Base-by-base conservation (phyloP, 2,329 filamentous ascomycete genomes). In the Pseudogymnoascus sp. region DNA sequence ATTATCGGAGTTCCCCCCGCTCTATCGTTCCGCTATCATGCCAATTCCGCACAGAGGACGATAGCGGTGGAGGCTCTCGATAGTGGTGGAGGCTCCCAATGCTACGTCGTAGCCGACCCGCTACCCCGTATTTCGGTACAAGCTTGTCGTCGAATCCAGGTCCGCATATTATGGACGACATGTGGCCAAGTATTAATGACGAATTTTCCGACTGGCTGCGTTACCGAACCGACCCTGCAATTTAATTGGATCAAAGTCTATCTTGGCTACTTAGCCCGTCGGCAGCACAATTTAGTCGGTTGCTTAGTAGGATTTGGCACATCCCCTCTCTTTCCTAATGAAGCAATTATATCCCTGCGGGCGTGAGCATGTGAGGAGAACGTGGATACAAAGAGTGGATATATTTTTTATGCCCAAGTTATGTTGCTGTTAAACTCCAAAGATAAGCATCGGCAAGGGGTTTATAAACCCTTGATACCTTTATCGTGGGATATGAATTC, bases 391-490 rank as follows among this genome's bases (percentile, higher is more conserved):
- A 35, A 55, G n/a, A 33, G 49, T 33, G 49, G 49, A 55, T 35
- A 33, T 21, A 6, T 21, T 14, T 19, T 35, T 33, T 19, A 55
- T 55, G 29, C 49, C 29, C 49, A 33, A 55, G 49, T 29, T 11
- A 33, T 55, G 49, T 14, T 19, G 49, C 29, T 55, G n/a, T 16
- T 35, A 33, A 55, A 35, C 8, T 55, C 16, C 10, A 35, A 35
- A 33, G 26, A 35, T 55, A 55, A 33, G 26, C 29, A 7, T 21
- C n/a, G 11, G 16, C 49, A 55, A 33, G 29, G 29, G 29, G 49
- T 55, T 55, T 55, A 55, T 55, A 55, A 55, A 55, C 49, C 49
- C 29, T 55, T 55, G 29, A 55, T 55, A 55, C 33, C 29, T 55
- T 33, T 21, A 55, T 55, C 49, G 1, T 33, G 16, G 26, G n/a